These are phyloP conservation scores for Fusarium bactridioides DNA, from an alignment of 2,329 filamentous ascomycete species.

Conservation along the genomic window DNA sequence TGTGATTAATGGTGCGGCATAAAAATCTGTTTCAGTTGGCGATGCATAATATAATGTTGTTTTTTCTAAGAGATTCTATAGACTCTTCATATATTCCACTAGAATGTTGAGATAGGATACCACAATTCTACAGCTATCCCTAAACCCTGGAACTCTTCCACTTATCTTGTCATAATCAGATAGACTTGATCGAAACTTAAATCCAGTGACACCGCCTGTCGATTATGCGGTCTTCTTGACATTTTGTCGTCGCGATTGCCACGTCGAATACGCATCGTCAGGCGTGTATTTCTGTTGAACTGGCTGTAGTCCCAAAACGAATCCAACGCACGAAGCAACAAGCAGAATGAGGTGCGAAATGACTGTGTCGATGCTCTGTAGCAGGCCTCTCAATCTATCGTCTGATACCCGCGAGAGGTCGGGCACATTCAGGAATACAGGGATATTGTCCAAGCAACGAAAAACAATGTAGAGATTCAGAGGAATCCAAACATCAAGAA, in stretches of 20 bases:
- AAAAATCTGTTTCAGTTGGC: background rate
- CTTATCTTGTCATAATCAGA: background rate
- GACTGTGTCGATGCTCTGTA: background rate
- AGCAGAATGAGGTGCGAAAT: background rate
- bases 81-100: background rate
- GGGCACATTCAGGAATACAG: constrained; percentile 37
- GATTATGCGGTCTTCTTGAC: rapidly evolving
- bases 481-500: constrained; percentile 42
- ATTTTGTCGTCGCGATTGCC: background rate
- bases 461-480: constrained; percentile 45
- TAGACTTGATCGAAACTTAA: rapidly evolving
- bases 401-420: rapidly evolving
- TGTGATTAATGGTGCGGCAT: background rate
- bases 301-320: background rate
- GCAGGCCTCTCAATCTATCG: rapidly evolving
- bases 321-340: constrained; percentile 2
- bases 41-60: background rate
- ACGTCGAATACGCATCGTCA: background rate
- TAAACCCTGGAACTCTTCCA: background rate
- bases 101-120: background rate
- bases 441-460: constrained; percentile 41
- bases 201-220: rapidly evolving
- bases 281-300: constrained; percentile 12
- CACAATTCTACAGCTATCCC: background rate
- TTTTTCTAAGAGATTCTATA: background rate